Percentiles rank a stretch among this genome's conserved stretches.
phyloP scores from a whole-genome alignment of 2,329 filamentous ascomycete species.

The Epichloe sylvatica region DNA sequence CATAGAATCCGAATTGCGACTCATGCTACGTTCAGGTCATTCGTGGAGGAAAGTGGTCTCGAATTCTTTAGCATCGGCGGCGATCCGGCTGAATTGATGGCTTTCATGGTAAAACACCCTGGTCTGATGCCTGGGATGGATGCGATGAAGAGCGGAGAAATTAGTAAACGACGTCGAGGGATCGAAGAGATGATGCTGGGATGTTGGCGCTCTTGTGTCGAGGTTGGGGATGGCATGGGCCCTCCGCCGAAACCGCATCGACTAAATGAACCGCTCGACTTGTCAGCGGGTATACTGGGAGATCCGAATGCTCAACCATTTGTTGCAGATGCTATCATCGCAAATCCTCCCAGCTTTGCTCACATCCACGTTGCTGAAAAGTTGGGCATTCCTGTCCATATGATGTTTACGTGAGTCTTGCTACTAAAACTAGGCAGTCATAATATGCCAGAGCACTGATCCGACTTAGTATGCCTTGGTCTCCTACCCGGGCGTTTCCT shows the following conservation, averaged over 20 bases:
- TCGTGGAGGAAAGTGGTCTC: constrained; percentile 55
- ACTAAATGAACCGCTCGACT: constrained; percentile 32
- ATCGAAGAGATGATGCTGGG: constrained; percentile 71
- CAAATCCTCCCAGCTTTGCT: constrained; percentile 64
- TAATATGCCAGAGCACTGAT: neutral
- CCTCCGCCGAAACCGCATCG: constrained; percentile 32
- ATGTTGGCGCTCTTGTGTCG: constrained; percentile 76
- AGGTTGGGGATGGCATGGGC: constrained; percentile 55
- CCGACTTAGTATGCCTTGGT: constrained; percentile 73
- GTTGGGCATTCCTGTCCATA: constrained; percentile 58
- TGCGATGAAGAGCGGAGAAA: constrained; percentile 60
- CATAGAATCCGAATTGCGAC: constrained; percentile 64
- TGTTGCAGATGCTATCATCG: constrained; percentile 69
- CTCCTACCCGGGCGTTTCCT: constrained; percentile 70
- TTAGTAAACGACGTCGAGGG: constrained; percentile 57
- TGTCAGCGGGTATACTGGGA: constrained; percentile 21
- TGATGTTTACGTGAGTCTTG: constrained; percentile 72
- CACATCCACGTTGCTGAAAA: constrained; percentile 65
- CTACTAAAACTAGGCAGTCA: no score
- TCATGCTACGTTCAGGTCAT: constrained; percentile 51
- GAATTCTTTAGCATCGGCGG: constrained; percentile 70
- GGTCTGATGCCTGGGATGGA: constrained; percentile 74
- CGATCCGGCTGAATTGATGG: constrained; percentile 63
- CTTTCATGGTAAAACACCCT: constrained; percentile 84
- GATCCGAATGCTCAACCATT: constrained; percentile 45